Evolutionary conservation across 768 basidiomycete genomes (phyloP).

Genomic region (Mycena polygramma): DNA sequence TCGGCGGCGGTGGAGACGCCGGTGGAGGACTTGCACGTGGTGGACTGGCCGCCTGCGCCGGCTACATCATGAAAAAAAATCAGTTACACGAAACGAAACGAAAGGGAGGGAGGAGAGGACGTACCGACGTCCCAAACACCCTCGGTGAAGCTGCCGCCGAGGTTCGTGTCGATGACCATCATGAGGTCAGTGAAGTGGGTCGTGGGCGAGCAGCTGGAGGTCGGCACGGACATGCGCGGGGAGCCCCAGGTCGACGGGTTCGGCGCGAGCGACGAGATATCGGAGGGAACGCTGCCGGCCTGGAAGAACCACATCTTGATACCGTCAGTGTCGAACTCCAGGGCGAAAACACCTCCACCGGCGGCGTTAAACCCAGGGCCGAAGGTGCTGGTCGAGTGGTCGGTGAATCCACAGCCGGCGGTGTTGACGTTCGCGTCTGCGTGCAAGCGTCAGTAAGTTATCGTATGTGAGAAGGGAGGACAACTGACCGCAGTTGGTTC

Average conservation of each 20-base stretch:
- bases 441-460: background rate
- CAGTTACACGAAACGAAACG: too few relatives aligned
- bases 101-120: constrained; percentile 12
- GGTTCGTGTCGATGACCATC: constrained; percentile 57
- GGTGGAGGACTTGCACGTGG: constrained; percentile 32
- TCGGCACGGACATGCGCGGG: constrained; percentile 55
- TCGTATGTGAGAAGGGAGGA: too few relatives aligned
- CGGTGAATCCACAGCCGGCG: constrained; percentile 57
- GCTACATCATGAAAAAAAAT: background rate
- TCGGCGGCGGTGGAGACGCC: constrained; percentile 36
- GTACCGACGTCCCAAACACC: constrained; percentile 55
- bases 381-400: constrained; percentile 49
- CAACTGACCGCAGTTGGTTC: constrained; percentile 27
- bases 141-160: constrained; percentile 49
- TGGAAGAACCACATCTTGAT: constrained; percentile 64
- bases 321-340: constrained; percentile 52
- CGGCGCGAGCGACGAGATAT: constrained; percentile 51
- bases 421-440: constrained; percentile 44
- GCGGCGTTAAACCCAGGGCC: constrained; percentile 57
- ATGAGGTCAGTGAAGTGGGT: constrained; percentile 53
- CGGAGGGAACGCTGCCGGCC: constrained; percentile 50
- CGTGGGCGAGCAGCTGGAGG: constrained; percentile 49
- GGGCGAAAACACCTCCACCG: constrained; percentile 62
- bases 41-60: constrained; percentile 37
- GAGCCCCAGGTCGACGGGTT: constrained; percentile 57